Percentiles rank a stretch among this genome's conserved stretches.
Conservation (phyloP, 1,139 yeast genomes). For the Insectozyma bohioensis region DNA sequence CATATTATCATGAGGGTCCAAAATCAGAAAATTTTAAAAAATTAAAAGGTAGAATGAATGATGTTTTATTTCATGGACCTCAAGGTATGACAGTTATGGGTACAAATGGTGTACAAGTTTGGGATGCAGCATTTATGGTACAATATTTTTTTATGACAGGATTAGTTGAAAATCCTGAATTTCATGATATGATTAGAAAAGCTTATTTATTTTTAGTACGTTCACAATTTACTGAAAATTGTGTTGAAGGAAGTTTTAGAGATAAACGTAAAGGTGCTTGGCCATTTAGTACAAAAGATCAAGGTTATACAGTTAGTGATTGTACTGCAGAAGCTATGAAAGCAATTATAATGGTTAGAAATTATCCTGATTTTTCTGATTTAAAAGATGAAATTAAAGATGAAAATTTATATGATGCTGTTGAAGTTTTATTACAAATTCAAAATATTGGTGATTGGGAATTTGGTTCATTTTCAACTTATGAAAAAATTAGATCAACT, state of each 20-base stretch:
- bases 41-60: constrained; percentile 64
- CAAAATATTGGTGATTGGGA: constrained; percentile 82
- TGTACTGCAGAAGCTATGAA: constrained; percentile 96
- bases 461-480: constrained; percentile 90
- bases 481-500: constrained; percentile 83
- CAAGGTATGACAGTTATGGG: constrained; percentile 95
- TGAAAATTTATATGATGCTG: constrained; percentile 56
- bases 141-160: constrained; percentile 85
- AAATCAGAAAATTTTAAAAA: constrained; percentile 61
- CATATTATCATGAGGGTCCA: constrained; percentile 65
- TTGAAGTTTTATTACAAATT: constrained; percentile 60
- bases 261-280: constrained; percentile 90
- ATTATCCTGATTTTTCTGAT: constrained; percentile 50
- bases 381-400: constrained; percentile 22
- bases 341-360: constrained; percentile 89
- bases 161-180: constrained; percentile 67
- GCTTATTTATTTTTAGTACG: constrained; percentile 74
- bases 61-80: constrained; percentile 79
- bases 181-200: constrained; percentile 56
- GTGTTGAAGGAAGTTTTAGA: constrained; percentile 76
- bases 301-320: constrained; percentile 95
- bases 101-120: constrained; percentile 95
- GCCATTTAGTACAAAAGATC: constrained; percentile 95
- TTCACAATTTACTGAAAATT: constrained; percentile 82
- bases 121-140: constrained; percentile 93